Conservation (phyloP, 1,284 basidiomycete species). For the Ceratobasidium theobromae region DNA sequence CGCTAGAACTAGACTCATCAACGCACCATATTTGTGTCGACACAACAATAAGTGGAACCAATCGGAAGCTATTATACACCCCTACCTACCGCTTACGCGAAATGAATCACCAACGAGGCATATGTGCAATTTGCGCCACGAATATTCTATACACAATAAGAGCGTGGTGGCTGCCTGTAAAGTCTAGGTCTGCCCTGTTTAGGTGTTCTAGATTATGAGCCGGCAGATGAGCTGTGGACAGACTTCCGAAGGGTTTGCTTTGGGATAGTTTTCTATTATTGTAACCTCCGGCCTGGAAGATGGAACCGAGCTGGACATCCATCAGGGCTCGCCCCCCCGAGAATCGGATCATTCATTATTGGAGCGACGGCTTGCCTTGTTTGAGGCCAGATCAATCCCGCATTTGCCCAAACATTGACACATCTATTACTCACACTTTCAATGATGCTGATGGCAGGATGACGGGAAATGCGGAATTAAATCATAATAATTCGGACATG, state of each 20-base stretch:
- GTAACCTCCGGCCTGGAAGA: background rate
- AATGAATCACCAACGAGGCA: background rate
- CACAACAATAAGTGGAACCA: background rate
- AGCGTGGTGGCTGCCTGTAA: background rate
- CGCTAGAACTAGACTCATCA: background rate
- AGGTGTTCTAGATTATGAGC: background rate
- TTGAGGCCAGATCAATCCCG: too few relatives aligned
- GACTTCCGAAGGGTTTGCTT: background rate
- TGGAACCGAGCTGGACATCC: too few relatives aligned
- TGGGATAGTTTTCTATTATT: background rate
- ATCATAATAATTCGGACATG: too few relatives aligned
- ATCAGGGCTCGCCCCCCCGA: too few relatives aligned
- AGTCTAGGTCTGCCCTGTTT: background rate
- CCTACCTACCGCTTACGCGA: background rate
- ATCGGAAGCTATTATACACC: background rate
- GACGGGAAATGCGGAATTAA: too few relatives aligned
- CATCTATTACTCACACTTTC: too few relatives aligned
- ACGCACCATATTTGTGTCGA: background rate
- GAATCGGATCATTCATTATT: too few relatives aligned
- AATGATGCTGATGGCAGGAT: too few relatives aligned
- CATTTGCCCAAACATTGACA: too few relatives aligned
- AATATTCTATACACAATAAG: background rate
- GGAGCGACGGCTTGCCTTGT: too few relatives aligned
- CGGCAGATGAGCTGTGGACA: background rate
- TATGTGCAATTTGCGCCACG: background rate